Evolutionary conservation across 2,329 filamentous ascomycete genomes (phyloP).

Genomic region (Tolypocladium pustulatum): DNA sequence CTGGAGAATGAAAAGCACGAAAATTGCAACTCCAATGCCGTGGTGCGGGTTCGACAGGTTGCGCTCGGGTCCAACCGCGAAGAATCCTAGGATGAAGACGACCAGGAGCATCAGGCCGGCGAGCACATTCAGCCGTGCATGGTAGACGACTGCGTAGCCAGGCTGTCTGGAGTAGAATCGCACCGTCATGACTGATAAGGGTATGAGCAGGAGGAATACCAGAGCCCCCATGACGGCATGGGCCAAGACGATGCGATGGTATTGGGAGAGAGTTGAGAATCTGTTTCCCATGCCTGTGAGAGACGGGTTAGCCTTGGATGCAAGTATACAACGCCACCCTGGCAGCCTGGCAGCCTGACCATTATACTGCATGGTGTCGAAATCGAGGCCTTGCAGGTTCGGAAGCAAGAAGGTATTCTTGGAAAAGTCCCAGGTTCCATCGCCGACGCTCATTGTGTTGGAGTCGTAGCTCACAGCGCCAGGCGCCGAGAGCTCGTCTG

Average conservation of each 20-base stretch:
- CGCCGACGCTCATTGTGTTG: constrained; percentile 64
- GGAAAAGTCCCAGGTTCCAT: constrained; percentile 73
- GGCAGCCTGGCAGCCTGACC: constrained; percentile 33
- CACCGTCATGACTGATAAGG: constrained; percentile 61
- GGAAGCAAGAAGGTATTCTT: constrained; percentile 71
- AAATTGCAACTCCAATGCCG: constrained; percentile 72
- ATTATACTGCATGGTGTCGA: constrained; percentile 77
- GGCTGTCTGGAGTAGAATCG: constrained; percentile 58
- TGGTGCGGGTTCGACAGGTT: constrained; percentile 76
- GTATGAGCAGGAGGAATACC: constrained; percentile 65
- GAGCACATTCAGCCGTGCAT: constrained; percentile 65
- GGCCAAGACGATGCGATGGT: constrained; percentile 58
- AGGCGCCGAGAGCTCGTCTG: constrained; percentile 53
- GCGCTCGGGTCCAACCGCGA: constrained; percentile 63
- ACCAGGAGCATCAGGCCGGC: constrained; percentile 58
- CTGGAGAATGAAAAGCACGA: constrained; percentile 62
- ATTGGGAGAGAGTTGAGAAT: constrained; percentile 58
- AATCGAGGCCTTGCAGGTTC: constrained; percentile 65
- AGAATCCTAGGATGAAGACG: constrained; percentile 64
- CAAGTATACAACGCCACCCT: not conserved
- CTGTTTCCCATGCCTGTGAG: constrained; percentile 70
- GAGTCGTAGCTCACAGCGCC: constrained; percentile 66
- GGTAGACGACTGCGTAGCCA: constrained; percentile 53
- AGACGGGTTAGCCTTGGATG: not conserved
- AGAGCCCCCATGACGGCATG: constrained; percentile 65